Evolutionary conservation across 2,329 filamentous ascomycete genomes (phyloP).

Genomic region (Calonectria pauciramosa): DNA sequence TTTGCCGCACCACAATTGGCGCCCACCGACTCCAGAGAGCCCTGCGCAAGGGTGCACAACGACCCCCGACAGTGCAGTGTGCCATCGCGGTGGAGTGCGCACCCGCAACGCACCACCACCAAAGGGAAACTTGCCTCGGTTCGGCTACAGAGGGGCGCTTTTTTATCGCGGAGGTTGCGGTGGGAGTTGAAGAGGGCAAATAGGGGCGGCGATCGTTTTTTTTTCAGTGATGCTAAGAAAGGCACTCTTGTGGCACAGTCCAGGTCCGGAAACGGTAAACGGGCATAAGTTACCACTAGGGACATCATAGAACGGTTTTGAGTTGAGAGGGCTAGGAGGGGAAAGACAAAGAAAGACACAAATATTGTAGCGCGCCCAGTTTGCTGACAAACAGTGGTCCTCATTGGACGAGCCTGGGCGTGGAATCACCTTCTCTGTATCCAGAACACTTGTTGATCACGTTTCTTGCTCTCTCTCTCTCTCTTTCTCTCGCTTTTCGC

Average conservation of each 20-base stretch:
- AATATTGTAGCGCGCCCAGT: background rate
- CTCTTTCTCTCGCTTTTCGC: background rate
- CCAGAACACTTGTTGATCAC: background rate
- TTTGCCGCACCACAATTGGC: background rate
- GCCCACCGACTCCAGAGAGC: background rate
- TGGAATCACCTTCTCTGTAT: background rate
- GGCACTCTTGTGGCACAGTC: background rate
- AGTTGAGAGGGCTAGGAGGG: background rate
- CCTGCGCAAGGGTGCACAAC: background rate
- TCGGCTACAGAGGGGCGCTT: conserved; percentile 20
- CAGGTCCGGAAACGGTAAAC: background rate
- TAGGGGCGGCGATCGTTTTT: background rate
- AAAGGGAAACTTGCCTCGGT: conserved; percentile 22
- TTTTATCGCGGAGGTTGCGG: conserved; percentile 5
- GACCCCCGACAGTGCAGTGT: conserved; percentile 5
- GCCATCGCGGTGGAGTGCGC: conserved; percentile 2
- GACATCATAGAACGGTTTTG: background rate
- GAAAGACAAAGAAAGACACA: background rate
- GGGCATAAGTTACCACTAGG: background rate
- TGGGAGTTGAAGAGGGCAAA: conserved; percentile 1
- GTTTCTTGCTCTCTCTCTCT: background rate
- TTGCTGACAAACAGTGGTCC: background rate
- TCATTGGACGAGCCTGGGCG: background rate
- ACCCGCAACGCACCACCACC: conserved; percentile 8
- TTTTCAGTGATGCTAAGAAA: background rate